Evolutionary conservation across 2,329 filamentous ascomycete species (phyloP), one percentile per base, ranked within the genome.

Genomic region (Phoma sp.): DNA sequence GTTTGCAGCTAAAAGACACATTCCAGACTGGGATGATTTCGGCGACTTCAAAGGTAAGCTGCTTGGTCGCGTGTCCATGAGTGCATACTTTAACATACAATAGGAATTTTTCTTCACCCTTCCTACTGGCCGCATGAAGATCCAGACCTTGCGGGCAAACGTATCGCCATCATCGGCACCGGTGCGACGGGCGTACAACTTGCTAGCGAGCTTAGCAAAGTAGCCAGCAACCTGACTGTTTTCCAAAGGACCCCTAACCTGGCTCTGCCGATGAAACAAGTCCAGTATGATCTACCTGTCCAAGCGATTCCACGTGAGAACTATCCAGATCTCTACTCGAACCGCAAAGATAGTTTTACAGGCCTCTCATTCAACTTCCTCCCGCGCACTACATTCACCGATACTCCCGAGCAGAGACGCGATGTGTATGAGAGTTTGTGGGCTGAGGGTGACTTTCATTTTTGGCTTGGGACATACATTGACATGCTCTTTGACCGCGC

Each of bases 81-180:
- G 18, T 18, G 18, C 18, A 18, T 18, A 18, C 18, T 2, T 10
- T 43, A 10, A 32, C 27, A 35, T 2, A 10, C 18, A 33, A 14
- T 10, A 64, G 59, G 61, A 2, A 46, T 41, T 1, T 60, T 86
- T 7, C 74, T 84, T 57, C 84, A 87, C 66, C 81, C 83, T 0
- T 83, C 83, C 0, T 80, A 80, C 66, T 86, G 84, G 84, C 84
- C 84, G 1, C 75, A 82, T 5, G 78, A 79, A 59, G 68, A 70
- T 0, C 59, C 48, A 78, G 51, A 50, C 40, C 55, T 68, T 1
- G 62, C 52, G 13, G 62, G 59, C 2, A 68, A 69, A 24, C 44
- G 44, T 10, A 35, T 47, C 3, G 44, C 33, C 25, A 47, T 47
- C 9, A 27, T 39, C n/a, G 44, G 43, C 2, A 47, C 36, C 9